Conservation (phyloP, 768 basidiomycete genomes). For the Rhodotorula graminis region DNA sequence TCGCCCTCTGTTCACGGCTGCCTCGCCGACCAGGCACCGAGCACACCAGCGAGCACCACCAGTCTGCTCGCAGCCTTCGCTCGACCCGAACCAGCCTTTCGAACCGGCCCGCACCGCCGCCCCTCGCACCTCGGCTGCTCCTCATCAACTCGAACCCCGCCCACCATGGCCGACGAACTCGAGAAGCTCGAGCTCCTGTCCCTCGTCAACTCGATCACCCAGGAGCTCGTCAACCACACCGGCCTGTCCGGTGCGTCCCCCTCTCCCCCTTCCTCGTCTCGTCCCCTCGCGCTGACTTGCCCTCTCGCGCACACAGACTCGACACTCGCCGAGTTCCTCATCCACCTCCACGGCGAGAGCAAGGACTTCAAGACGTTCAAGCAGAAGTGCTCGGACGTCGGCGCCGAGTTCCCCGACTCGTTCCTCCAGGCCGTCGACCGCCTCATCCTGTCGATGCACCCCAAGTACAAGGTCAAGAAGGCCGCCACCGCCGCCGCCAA, state of each 20-base stretch:
- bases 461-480: slow-evolving; percentile 70
- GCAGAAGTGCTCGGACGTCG: slow-evolving; percentile 65
- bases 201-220: slow-evolving; percentile 81
- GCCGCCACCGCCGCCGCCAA: slow-evolving; percentile 26
- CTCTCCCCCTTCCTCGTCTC: neutral
- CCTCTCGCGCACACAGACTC: slow-evolving; percentile 64
- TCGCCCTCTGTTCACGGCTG: too few relatives aligned
- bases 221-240: slow-evolving; percentile 82
- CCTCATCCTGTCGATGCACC: slow-evolving; percentile 87
- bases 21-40: too few relatives aligned
- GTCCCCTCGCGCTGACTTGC: neutral
- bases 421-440: slow-evolving; percentile 91
- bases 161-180: slow-evolving; percentile 49
- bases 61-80: too few relatives aligned
- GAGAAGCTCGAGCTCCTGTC: slow-evolving; percentile 91
- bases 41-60: too few relatives aligned
- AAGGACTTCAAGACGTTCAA: slow-evolving; percentile 66
- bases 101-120: too few relatives aligned
- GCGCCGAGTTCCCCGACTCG: slow-evolving; percentile 77
- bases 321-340: slow-evolving; percentile 89
- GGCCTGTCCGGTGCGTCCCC: slow-evolving; percentile 37
- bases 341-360: slow-evolving; percentile 65
- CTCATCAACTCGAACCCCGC: neutral
- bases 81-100: too few relatives aligned
- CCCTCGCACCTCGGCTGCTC: too few relatives aligned